Evolutionary conservation across 164 flowering plant genomes (phyloP).

Genomic region (Santalum album): DNA sequence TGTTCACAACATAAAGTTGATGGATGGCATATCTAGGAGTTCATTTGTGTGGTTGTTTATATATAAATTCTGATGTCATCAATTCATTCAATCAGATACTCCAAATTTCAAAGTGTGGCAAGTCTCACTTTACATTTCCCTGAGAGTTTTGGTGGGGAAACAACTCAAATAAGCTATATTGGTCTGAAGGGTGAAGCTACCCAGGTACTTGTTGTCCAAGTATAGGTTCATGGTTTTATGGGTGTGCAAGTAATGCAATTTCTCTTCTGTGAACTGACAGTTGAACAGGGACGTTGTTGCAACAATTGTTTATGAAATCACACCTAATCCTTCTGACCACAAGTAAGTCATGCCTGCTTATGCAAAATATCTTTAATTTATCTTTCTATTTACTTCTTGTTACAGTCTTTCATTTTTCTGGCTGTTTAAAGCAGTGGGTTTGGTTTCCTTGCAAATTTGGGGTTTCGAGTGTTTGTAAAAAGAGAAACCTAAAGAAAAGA

Average conservation of each 20-base stretch:
- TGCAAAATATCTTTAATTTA: neutral
- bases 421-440: too few relatives aligned
- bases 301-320: slow-evolving; percentile 83
- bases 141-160: slow-evolving; percentile 81
- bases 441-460: too few relatives aligned
- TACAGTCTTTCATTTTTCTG: too few relatives aligned
- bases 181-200: slow-evolving; percentile 98
- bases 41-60: neutral
- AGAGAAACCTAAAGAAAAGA: too few relatives aligned
- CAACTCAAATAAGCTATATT: slow-evolving; percentile 76
- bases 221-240: neutral
- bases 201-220: slow-evolving; percentile 39
- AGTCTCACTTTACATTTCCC: slow-evolving; percentile 92
- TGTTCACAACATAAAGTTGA: neutral
- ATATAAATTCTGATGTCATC: slow-evolving; percentile 8
- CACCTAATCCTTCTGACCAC: slow-evolving; percentile 98
- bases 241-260: slow-evolving; percentile 11
- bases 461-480: too few relatives aligned
- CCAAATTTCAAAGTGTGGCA: slow-evolving; percentile 90
- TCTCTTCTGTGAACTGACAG: slow-evolving; percentile 31
- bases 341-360: slow-evolving; percentile 47
- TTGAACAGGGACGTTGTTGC: slow-evolving; percentile 94
- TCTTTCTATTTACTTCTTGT: too few relatives aligned
- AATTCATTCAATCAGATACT: slow-evolving; percentile 39
- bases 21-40: neutral